A percentile compares a stretch with the other conserved stretches of the same genome.
Evolutionary conservation across 148 eudicot species (phyloP).

Genomic region (Polygonum maritimum): DNA sequence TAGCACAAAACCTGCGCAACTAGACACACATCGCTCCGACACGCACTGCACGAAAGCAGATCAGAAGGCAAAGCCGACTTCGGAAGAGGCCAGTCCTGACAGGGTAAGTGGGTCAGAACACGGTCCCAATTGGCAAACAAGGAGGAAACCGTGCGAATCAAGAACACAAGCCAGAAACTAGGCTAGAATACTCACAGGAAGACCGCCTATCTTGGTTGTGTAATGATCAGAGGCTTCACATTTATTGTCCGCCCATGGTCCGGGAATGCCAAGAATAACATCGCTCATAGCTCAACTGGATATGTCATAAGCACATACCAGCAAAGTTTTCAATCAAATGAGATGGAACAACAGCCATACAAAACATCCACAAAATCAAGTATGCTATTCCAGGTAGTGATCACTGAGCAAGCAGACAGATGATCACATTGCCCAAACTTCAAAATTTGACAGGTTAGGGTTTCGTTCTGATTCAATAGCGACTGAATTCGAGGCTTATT

Average conservation of each 20-base stretch:
- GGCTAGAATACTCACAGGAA: constrained; percentile 52
- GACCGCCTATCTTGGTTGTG: constrained; percentile 78
- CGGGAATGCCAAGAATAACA: constrained; percentile 71
- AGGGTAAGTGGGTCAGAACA: not conserved
- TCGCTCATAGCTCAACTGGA: not conserved
- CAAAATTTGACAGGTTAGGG: not conserved
- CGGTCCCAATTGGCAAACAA: not conserved
- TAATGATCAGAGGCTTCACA: constrained; percentile 68
- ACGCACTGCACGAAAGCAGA: constrained; percentile 43
- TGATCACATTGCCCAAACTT: not conserved
- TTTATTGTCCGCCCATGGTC: constrained; percentile 75
- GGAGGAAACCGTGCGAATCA: not conserved
- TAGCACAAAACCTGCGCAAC: constrained; percentile 56
- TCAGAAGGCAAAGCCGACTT: constrained; percentile 21
- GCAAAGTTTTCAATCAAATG: not conserved
- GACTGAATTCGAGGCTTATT: not conserved
- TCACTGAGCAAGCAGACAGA: too few relatives aligned
- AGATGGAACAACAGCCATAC: not conserved
- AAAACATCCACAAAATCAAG: not conserved
- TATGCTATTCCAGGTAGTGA: not conserved
- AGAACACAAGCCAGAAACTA: not conserved
- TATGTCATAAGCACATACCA: not conserved
- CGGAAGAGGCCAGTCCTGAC: constrained; percentile 73
- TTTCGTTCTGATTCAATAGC: not conserved
- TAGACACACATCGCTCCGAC: constrained; percentile 46